Evolutionary conservation across 805 yeast species (phyloP), one percentile per base, ranked within the genome.

Genomic region (Candida corydali): DNA sequence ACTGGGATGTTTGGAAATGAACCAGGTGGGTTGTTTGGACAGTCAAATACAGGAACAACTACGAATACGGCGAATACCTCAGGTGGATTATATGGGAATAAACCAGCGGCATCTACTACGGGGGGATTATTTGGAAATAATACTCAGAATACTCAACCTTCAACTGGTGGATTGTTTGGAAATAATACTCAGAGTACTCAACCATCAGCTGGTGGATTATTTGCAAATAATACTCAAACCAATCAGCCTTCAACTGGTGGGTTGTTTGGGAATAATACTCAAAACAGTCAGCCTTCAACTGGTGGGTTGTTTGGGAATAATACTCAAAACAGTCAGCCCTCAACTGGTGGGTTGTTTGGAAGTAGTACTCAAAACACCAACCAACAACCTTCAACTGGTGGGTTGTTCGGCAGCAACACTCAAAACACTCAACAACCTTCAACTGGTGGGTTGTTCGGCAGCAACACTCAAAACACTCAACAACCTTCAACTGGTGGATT

Each of bases 291-390:
- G 9, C 9, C 10, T 7, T 5, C 26, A 11, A 49, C 49, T 25
- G 42, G 53, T 11, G 61, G 62, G 6, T 53, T 61, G 5, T 47
- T 63, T 35, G 49, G 54, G 9, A 15, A 17, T 22, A 32, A 30
- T 16, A 32, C 28, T 8, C 12, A 20, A 27, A 29, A 11, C 15
- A 17, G 33, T 14, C 39, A 36, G 29, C 25, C 40, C 26, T 25
- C 8, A 10, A 17, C 34, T 12, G 61, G 62, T 19, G 68, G 70
- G 4, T 44, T 64, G 24, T 52, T 55, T 42, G 61, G 36, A 23
- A 12, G 8, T 12, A 30, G 9, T 8, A n/a, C 9, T 11, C 5
- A n/a, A 11, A 24, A 24, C n/a, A 24, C 26, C 9, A 24, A 8
- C n/a, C 5, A n/a, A 7, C 8, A 9, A 7, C 9, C 23, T 23